Evolutionary conservation across 257 asterid genomes (phyloP), one percentile per base, ranked within the genome.

Genomic region (Eustoma russellianum): DNA sequence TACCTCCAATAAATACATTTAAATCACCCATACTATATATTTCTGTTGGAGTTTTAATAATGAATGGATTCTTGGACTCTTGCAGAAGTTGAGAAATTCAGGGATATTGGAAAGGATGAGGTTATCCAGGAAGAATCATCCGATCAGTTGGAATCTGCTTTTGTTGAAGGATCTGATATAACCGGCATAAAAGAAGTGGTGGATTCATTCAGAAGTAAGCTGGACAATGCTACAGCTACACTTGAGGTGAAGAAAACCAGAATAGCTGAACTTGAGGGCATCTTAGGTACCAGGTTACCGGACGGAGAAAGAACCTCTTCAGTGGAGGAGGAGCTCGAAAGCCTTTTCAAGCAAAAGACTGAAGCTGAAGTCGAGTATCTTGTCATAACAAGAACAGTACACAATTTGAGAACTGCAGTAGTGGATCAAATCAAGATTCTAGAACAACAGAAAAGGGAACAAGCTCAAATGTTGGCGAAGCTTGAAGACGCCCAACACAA

Each of bases 351-450:
- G 80, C 85, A 68, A 67, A 84, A 80, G 60, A 69, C 84, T 33
- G 96, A 84, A 84, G 80, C 84, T 9, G 96, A 84, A 65, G 86
- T 91, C 33, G 79, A 80, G 76, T 67, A 55, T 64, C 55, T 91
- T 64, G 70, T 64, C 13, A 60, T 83, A 57, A 70, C 86, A 59
- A 58, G 71, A 56, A 67, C 66, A 11, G 67, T 74, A 49, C 93
- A 77, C 18, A 62, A 69, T 34, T 65, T 77, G 71, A 69, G 67
- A 52, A 74, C 55, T 63, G 72, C 77, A 33, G 72, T 68, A 28
- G 71, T 44, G 13, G 76, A 77, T 75, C 86, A 87, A 59, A 69
- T 64, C 30, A 63, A 71, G 24, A 58, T 75, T 38, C 54, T 83
- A 69, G 79, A 79, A 78, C 79, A 74, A 16, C 80, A 63, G 47